Percentiles rank a stretch among this genome's conserved stretches.
These are phyloP conservation scores for Cutaneotrichosporon arboriforme DNA, from an alignment of 1,284 basidiomycete genomes.

Conservation along the genomic window DNA sequence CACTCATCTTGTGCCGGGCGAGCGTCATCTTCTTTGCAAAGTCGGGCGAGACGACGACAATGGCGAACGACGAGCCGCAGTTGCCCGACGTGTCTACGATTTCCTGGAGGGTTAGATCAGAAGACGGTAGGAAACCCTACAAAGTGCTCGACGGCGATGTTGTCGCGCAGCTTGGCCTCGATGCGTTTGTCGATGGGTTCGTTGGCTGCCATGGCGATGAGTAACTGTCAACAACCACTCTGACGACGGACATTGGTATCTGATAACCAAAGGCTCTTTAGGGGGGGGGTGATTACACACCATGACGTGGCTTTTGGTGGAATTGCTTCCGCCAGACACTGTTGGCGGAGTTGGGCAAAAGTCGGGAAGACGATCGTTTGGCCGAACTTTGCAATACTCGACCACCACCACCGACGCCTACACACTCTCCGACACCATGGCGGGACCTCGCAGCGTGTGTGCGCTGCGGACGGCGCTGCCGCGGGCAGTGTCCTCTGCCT, in stretches of 20 bases:
- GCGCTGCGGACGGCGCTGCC: too few relatives aligned
- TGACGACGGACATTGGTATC: background rate
- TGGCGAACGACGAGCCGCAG: conserved; percentile 45
- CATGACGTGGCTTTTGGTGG: conserved; percentile 5
- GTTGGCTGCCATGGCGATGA: background rate
- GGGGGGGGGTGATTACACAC: background rate
- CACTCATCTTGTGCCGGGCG: conserved; percentile 45
- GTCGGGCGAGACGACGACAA: conserved; percentile 43
- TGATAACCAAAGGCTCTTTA: background rate
- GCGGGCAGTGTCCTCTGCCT: background rate
- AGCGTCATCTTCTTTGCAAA: conserved; percentile 46
- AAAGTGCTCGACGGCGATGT: conserved; percentile 13
- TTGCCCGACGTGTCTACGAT: conserved; percentile 42
- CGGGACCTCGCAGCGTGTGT: background rate
- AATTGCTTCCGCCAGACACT: background rate
- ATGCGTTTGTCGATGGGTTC: conserved; percentile 16
- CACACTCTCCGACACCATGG: background rate
- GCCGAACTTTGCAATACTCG: background rate
- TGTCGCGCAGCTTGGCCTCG: conserved; percentile 16
- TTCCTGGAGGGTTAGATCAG: conserved; percentile 14
- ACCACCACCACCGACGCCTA: background rate
- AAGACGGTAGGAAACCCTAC: background rate
- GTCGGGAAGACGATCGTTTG: conserved; percentile 4
- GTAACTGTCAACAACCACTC: too few relatives aligned
- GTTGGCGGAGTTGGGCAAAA: conserved; percentile 6